Percentiles rank a stretch among this genome's conserved stretches.
These are phyloP conservation scores for Botrytis porri DNA, from an alignment of 2,329 filamentous ascomycete species.

Conservation along the genomic window DNA sequence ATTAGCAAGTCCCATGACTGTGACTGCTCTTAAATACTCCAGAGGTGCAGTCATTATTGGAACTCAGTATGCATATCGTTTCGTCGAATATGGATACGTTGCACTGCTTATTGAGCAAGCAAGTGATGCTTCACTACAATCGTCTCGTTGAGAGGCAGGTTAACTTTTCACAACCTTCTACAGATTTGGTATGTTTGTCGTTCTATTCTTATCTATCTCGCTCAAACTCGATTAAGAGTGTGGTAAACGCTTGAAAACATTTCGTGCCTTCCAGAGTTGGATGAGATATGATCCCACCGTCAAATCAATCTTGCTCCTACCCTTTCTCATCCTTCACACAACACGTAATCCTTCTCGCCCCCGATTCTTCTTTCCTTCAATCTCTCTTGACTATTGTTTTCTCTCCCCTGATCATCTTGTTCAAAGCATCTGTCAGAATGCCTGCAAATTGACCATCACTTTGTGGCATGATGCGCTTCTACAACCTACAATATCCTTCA, in stretches of 20 bases:
- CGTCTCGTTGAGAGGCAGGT: not conserved
- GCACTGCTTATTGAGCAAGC: not conserved
- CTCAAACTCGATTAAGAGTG: not conserved
- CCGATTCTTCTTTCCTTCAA: not conserved
- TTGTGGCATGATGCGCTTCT: slow-evolving; percentile 1
- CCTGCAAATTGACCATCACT: not conserved
- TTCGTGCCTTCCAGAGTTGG: not conserved
- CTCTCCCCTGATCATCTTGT: not conserved
- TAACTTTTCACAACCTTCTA: not conserved
- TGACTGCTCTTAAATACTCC: not conserved
- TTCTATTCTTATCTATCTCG: not conserved
- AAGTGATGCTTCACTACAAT: not conserved
- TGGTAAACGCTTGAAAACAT: not conserved
- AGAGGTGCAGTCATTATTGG: not conserved
- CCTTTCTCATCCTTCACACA: not conserved
- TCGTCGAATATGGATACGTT: slow-evolving; percentile 1
- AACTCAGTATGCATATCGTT: not conserved
- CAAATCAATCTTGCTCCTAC: not conserved
- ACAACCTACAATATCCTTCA: slow-evolving; percentile 9
- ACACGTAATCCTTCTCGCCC: not conserved
- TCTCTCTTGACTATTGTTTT: not conserved
- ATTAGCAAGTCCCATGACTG: not conserved
- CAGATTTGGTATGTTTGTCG: not conserved
- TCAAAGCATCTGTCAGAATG: not conserved
- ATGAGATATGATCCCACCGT: not conserved